Base-by-base conservation (phyloP, 345 rosid genomes). In the Hibiscus syriacus region DNA sequence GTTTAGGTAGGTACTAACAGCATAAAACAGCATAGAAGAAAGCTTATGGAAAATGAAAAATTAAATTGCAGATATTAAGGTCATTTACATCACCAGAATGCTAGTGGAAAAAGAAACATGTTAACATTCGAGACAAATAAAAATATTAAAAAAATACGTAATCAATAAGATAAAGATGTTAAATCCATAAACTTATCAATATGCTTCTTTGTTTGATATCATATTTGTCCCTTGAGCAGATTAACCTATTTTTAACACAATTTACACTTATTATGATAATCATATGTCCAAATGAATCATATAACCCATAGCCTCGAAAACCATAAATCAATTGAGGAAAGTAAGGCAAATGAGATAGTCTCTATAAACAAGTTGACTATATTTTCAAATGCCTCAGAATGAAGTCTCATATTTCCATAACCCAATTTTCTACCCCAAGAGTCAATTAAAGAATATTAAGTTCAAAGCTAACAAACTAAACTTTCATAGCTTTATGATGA, bases 1-100 rank as follows among this genome's bases (percentile, higher is more conserved):
- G 60, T 71, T 26, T 66, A 58, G 2, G 52, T 49, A 43, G 17
- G 63, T 64, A 69, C 29, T 5, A 63, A 26, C 5, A 17, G 55
- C 10, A 16, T 13, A 2, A 54, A 55, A 13, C 20, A 36, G 20
- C 12, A 11, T 25, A 5, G 23, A 26, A 26, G 16, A 49, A 20
- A 65, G 41, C 17, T 4, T 5, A 48, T 2, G 38, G 9, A 63
- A 14, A 26, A 64, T 26, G 54, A 1, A 45, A 2, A 14, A 41
- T 41, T 38, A 64, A 64, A 16, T 64, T 8, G 54, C 22, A 45
- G 36, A 45, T 41, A 2, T 6, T 45, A 26, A 26, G 66, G 30
- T 38, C 11, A 61, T 12, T 61, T 61, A 39, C 6, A 13, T 39
- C 50, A 20, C 38, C 7, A 10, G 30, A 62, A 16, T 22, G 30